Base-by-base conservation (phyloP, 495 filamentous ascomycete species). In the Xylaria intraflava region DNA sequence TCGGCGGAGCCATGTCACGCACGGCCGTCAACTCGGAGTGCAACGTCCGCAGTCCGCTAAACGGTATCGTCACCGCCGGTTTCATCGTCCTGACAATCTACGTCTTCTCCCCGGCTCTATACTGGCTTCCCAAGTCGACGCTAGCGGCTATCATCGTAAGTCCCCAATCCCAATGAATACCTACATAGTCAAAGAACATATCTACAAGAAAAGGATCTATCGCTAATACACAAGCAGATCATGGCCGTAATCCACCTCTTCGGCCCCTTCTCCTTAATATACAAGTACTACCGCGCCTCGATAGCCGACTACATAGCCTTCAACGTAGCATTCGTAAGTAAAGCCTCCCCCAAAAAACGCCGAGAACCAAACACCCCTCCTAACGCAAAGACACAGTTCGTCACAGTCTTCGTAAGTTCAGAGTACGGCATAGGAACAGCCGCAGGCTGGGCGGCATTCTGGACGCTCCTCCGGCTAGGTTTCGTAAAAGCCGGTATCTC, bases 41-140 rank as follows among this genome's bases (percentile, higher is more conserved):
- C 49, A 60, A 65, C 17, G 70, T 72, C 48, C 62, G 58, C 53
- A 72, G 70, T 35, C 76, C 76, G 7, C 64, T 79, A 0, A 72
- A 69, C 11, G 76, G 76, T 7, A 52, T 69, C 22, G 60, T 77
- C 40, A 76, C 74, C 3, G 71, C 71, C 0, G 72, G 69, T 39
- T 70, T 74, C 43, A 72, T 79, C 29, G 65, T 79, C 23, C 38
- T 77, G 17, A 75, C 69, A 38, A 71, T 77, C 36, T 77, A 72
- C 50, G 70, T 72, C 50, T 71, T 79, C 19, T 73, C 72, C 1
- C 69, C 66, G 12, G 72, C 72, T 0, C 63, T 79, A 0, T 79
- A 72, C 59, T 79, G 76, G 76, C 69, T 77, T 39, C 76, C 76
- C n/a, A 74, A 74, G 39, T 59, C 74, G 0, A 77, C 72, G 0